Percentiles rank a stretch among this genome's conserved stretches.
Evolutionary conservation across 2,329 filamentous ascomycete genomes (phyloP).

Genomic region (Ophiosphaerella narmari): DNA sequence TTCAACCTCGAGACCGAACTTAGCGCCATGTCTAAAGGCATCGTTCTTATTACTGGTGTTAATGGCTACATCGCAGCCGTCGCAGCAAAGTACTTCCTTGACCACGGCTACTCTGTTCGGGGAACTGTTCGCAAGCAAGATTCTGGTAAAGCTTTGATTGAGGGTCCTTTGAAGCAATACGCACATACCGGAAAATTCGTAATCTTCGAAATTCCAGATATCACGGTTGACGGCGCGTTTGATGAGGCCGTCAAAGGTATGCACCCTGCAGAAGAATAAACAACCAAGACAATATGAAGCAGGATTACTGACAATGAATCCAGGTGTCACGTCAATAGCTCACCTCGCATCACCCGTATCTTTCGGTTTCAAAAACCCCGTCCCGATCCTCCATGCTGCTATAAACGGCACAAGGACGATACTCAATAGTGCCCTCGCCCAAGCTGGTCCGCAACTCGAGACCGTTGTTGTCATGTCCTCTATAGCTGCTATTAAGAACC

Average conservation of each 20-base stretch:
- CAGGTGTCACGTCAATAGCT: slow-evolving; percentile 24
- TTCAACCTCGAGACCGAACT: neutral
- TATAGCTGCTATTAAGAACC: slow-evolving; percentile 16
- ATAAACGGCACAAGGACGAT: slow-evolving; percentile 26
- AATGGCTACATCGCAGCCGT: slow-evolving; percentile 35
- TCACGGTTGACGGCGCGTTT: slow-evolving; percentile 31
- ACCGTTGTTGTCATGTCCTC: slow-evolving; percentile 33
- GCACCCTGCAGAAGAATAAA: no score
- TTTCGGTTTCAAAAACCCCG: slow-evolving; percentile 24
- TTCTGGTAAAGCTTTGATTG: slow-evolving; percentile 19
- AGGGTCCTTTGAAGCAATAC: slow-evolving; percentile 24
- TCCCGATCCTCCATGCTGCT: slow-evolving; percentile 25
- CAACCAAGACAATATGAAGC: neutral
- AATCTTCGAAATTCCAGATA: slow-evolving; percentile 33
- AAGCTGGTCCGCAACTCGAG: slow-evolving; percentile 32
- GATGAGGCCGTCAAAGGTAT: slow-evolving; percentile 32
- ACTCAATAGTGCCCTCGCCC: slow-evolving; percentile 18
- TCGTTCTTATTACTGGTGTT: slow-evolving; percentile 30
- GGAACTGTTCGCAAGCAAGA: slow-evolving; percentile 34
- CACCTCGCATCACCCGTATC: slow-evolving; percentile 28
- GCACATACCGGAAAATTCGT: slow-evolving; percentile 21
- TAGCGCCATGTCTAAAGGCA: slow-evolving; percentile 20
- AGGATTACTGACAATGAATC: neutral
- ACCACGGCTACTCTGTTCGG: slow-evolving; percentile 34
- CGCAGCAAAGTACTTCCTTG: slow-evolving; percentile 30